These are phyloP conservation scores for Choanephora cucurbitarum DNA, from an alignment of 371 early-diverging fungal species.

Conservation along the genomic window DNA sequence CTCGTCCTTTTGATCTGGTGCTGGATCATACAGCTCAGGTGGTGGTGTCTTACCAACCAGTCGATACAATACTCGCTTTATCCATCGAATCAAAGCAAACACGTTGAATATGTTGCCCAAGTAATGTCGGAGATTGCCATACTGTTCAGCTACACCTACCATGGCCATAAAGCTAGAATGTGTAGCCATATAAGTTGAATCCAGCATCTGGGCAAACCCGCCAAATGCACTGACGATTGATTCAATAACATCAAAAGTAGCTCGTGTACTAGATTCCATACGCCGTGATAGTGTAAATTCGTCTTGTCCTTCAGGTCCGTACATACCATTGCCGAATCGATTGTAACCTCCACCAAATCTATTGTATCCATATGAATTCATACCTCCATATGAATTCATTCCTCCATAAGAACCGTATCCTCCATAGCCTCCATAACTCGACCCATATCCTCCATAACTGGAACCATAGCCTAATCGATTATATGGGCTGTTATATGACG, in stretches of 20 bases:
- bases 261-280: conserved; percentile 84
- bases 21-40: conserved; percentile 62
- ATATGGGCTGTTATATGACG: conserved; percentile 30
- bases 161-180: conserved; percentile 97
- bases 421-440: conserved; percentile 21
- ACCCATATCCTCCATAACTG: conserved; percentile 24
- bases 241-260: conserved; percentile 89
- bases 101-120: conserved; percentile 81
- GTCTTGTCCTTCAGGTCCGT: conserved; percentile 58
- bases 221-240: conserved; percentile 93
- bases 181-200: conserved; percentile 95
- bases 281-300: conserved; percentile 71
- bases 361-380: conserved; percentile 39
- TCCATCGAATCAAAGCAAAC: conserved; percentile 68
- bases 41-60: conserved; percentile 66
- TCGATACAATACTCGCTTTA: conserved; percentile 62
- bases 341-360: conserved; percentile 43
- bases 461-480: conserved; percentile 34
- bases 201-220: conserved; percentile 96
- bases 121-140: conserved; percentile 81
- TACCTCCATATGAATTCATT: conserved; percentile 31
- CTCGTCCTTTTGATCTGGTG: conserved; percentile 48
- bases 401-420: conserved; percentile 27
- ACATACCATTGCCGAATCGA: conserved; percentile 33
- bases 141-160: conserved; percentile 95